Evolutionary conservation across 306 rosid genomes (phyloP).

Genomic region (Glycyrrhiza uralensis): DNA sequence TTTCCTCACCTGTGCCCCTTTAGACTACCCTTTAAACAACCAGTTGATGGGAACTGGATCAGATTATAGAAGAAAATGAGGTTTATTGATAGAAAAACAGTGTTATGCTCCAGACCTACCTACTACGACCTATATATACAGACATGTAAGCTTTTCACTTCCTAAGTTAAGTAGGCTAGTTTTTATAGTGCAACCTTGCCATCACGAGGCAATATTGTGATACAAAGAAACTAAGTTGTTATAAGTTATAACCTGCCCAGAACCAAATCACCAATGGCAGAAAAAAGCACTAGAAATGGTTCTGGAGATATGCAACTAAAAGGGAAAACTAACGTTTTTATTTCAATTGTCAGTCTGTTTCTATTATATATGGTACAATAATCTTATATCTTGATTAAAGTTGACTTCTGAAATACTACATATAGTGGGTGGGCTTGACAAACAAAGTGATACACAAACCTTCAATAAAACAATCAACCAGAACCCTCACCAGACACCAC

Average conservation of each 20-base stretch:
- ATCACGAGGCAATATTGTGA: neutral
- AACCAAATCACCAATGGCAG: neutral
- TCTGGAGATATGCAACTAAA: neutral
- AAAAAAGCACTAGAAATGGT: neutral
- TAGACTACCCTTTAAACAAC: no score
- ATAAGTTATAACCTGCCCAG: neutral
- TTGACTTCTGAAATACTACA: neutral
- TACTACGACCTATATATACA: no score
- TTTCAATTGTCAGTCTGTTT: neutral
- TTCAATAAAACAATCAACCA: neutral
- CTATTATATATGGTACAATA: neutral
- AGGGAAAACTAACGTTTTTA: neutral
- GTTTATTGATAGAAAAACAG: no score
- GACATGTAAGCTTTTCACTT: no score
- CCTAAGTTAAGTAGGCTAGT: neutral
- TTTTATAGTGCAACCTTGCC: neutral
- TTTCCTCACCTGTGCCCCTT: no score
- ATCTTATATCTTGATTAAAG: neutral
- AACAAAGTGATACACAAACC: neutral
- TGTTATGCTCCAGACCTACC: no score
- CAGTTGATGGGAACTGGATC: no score
- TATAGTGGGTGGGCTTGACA: neutral
- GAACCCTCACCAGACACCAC: neutral
- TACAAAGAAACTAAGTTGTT: neutral
- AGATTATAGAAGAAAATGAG: no score